Conservation (phyloP, 1,284 basidiomycete genomes). For the Cutaneotrichosporon mucoides region DNA sequence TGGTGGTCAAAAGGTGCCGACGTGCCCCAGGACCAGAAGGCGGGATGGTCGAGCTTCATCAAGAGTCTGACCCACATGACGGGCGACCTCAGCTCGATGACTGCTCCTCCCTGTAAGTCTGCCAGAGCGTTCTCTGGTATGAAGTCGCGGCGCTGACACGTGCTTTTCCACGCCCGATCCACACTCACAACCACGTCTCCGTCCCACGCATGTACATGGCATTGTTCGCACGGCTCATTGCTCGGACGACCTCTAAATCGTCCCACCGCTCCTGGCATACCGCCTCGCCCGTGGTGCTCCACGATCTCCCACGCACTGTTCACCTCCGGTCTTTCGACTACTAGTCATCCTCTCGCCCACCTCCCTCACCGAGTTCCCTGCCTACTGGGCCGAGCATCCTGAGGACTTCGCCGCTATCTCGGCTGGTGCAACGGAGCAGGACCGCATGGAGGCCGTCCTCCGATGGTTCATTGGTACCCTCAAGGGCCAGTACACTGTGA, state of each 20-base stretch:
- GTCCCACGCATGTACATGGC: too few species aligned
- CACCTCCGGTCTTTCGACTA: too few species aligned
- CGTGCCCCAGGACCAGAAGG: slow-evolving; percentile 49
- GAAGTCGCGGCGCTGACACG: too few species aligned
- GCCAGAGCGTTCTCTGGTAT: too few species aligned
- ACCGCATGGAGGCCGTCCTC: slow-evolving; percentile 69
- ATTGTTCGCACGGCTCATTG: too few species aligned
- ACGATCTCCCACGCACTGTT: too few species aligned
- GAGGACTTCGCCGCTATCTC: slow-evolving; percentile 78
- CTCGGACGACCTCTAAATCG: too few species aligned
- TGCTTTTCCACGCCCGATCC: too few species aligned
- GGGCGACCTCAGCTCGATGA: slow-evolving; percentile 88
- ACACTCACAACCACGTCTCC: too few species aligned
- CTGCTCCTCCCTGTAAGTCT: slow-evolving; percentile 64
- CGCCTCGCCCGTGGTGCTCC: too few species aligned
- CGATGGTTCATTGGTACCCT: slow-evolving; percentile 91
- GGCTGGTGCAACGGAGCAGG: slow-evolving; percentile 65
- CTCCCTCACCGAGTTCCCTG: slow-evolving; percentile 69
- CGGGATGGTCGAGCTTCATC: slow-evolving; percentile 50
- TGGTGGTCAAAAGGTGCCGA: slow-evolving; percentile 32
- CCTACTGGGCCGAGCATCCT: slow-evolving; percentile 90
- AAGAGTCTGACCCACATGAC: slow-evolving; percentile 71
- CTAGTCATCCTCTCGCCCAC: slow-evolving; percentile 76
- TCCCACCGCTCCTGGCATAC: too few species aligned
- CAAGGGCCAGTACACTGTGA: slow-evolving; percentile 83